A percentile compares a stretch with the other conserved stretches of the same genome.
These are phyloP conservation scores for Westerdykella sp. DNA, from an alignment of 2,329 filamentous ascomycete genomes.

Conservation along the genomic window DNA sequence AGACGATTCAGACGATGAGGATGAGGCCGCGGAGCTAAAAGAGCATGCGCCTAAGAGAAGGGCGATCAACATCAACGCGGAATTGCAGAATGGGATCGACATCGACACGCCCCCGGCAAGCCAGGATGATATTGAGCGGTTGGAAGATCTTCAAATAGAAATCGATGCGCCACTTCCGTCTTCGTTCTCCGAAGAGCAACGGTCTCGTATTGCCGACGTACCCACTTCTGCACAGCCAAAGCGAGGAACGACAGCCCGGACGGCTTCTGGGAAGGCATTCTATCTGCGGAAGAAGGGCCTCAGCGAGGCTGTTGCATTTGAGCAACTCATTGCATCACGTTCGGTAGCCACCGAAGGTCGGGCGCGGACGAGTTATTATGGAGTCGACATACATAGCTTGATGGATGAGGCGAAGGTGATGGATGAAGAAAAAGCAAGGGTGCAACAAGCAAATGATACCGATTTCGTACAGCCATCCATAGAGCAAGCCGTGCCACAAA, in stretches of 20 bases:
- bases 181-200: background rate
- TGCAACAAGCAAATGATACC: conserved; percentile 11
- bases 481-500: conserved; percentile 25
- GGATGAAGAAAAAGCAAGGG: conserved; percentile 38
- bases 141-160: conserved; percentile 26
- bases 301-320: conserved; percentile 50
- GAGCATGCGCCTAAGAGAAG: conserved; percentile 36
- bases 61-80: conserved; percentile 23
- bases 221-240: conserved; percentile 14
- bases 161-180: conserved; percentile 16
- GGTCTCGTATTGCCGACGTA: background rate
- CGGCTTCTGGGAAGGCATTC: conserved; percentile 53
- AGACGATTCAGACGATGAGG: conserved; percentile 40
- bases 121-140: conserved; percentile 25
- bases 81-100: conserved; percentile 20
- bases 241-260: conserved; percentile 28
- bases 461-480: conserved; percentile 32
- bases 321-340: conserved; percentile 61
- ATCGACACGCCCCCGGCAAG: conserved; percentile 32
- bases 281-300: conserved; percentile 52
- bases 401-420: conserved; percentile 65
- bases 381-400: conserved; percentile 81
- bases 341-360: conserved; percentile 58
- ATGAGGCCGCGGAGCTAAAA: conserved; percentile 33
- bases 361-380: conserved; percentile 76